Percentiles rank a stretch among this genome's conserved stretches.
These are phyloP conservation scores for Rhodamnia argentea DNA, from an alignment of 345 rosid genomes.

Conservation along the genomic window DNA sequence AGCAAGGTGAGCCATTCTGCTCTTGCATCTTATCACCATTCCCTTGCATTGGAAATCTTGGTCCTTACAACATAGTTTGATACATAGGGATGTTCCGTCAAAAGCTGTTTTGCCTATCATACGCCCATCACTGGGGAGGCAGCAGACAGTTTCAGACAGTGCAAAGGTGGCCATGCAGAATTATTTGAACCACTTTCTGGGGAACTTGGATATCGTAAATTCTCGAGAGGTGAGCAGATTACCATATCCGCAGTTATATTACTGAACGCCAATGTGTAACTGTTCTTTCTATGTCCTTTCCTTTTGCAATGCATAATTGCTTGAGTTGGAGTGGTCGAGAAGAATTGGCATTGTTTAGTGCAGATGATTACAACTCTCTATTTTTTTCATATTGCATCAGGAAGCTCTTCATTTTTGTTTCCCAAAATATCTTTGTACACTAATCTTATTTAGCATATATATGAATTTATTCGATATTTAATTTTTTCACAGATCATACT, in stretches of 20 bases:
- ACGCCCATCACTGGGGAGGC: slow-evolving; percentile 59
- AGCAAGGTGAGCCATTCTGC: slow-evolving; percentile 36
- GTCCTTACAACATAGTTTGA: neutral
- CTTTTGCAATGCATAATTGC: neutral
- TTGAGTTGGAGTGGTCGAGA: neutral
- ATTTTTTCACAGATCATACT: neutral
- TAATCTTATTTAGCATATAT: neutral
- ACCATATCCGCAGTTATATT: neutral
- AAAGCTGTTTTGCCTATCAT: slow-evolving; percentile 66
- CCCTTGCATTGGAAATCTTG: neutral
- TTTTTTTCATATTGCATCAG: neutral
- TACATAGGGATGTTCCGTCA: slow-evolving; percentile 66
- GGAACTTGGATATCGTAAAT: slow-evolving; percentile 76
- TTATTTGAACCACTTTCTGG: slow-evolving; percentile 79
- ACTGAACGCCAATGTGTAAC: neutral
- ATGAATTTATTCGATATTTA: neutral
- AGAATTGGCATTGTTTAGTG: neutral
- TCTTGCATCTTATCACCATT: neutral
- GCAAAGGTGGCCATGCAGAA: slow-evolving; percentile 87
- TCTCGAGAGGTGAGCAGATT: slow-evolving; percentile 57
- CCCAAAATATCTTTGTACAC: neutral
- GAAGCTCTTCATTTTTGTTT: neutral
- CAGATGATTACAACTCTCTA: neutral
- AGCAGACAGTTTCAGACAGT: slow-evolving; percentile 50
- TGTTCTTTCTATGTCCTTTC: neutral